These are phyloP conservation scores for Pascua guehoae DNA, from an alignment of 1,284 basidiomycete genomes.

Conservation along the genomic window DNA sequence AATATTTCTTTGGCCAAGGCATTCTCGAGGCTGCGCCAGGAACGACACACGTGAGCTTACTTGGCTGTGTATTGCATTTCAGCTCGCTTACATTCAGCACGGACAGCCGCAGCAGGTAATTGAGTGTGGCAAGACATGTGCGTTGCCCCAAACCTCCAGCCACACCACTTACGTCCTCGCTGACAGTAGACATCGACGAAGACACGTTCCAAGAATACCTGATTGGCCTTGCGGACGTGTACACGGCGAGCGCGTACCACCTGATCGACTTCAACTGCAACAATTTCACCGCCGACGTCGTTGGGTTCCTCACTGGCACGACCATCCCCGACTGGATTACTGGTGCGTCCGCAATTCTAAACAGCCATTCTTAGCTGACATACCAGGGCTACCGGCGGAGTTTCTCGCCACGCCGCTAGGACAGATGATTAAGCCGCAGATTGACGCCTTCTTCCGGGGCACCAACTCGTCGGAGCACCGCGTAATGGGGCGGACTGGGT, in stretches of 20 bases:
- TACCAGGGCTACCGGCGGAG: conserved; percentile 73
- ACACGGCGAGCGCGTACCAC: conserved; percentile 88
- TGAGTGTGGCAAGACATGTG: conserved; percentile 70
- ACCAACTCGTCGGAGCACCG: conserved; percentile 60
- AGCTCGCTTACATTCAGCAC: conserved; percentile 54
- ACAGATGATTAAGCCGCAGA: conserved; percentile 75
- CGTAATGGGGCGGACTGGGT: background rate
- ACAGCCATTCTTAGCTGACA: background rate
- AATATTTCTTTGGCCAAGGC: conserved; percentile 85
- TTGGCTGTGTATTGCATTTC: background rate
- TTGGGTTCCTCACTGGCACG: conserved; percentile 76
- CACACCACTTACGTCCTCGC: background rate
- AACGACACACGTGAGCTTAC: conserved; percentile 57
- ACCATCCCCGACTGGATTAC: conserved; percentile 74
- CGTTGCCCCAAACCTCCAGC: background rate
- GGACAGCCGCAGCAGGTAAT: conserved; percentile 70
- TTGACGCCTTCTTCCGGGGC: conserved; percentile 76
- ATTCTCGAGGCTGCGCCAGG: conserved; percentile 66
- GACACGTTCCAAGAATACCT: conserved; percentile 80
- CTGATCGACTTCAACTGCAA: conserved; percentile 73
- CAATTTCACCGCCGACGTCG: conserved; percentile 80
- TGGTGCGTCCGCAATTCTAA: conserved; percentile 28
- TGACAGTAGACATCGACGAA: conserved; percentile 60
- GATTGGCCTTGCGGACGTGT: conserved; percentile 66
- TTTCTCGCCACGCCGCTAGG: conserved; percentile 89